Percentiles rank a stretch among this genome's conserved stretches.
Conservation (phyloP, 2,329 filamentous ascomycete genomes). For the Arthrobotrys sphaeroides region DNA sequence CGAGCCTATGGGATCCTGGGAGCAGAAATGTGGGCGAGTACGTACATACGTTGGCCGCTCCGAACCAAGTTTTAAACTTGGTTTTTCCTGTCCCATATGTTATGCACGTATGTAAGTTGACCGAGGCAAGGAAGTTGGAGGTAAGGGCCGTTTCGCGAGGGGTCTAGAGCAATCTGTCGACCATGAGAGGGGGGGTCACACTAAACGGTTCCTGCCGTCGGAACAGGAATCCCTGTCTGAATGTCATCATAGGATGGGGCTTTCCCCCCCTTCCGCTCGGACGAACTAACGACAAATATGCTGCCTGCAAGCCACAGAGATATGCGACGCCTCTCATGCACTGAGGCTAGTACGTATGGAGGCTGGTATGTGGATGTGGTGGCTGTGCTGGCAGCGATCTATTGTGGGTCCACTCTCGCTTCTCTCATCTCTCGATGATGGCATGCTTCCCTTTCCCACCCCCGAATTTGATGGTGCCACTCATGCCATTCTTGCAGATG, state of each 20-base stretch:
- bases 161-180: constrained; percentile 37
- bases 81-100: not conserved
- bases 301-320: constrained; percentile 48
- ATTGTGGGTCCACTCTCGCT: constrained; percentile 1
- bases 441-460: no score
- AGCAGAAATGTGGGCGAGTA: constrained; percentile 9
- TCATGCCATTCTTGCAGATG: constrained; percentile 46
- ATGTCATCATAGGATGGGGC: constrained; percentile 11
- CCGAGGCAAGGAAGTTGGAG: not conserved
- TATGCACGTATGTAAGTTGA: no score
- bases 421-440: not conserved
- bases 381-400: constrained; percentile 37
- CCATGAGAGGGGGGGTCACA: constrained; percentile 5
- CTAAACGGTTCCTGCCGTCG: constrained; percentile 35
- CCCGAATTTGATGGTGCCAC: not conserved
- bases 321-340: constrained; percentile 46
- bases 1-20: constrained; percentile 47
- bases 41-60: not conserved
- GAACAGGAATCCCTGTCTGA: constrained; percentile 8
- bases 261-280: no score
- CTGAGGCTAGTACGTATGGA: constrained; percentile 50
- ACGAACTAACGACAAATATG: constrained; percentile 29
- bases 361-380: constrained; percentile 44
- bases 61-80: not conserved
- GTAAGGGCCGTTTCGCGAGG: constrained; percentile 21